phyloP scores from a whole-genome alignment of 2,329 filamentous ascomycete genomes.

The Fusarium aywerte region DNA sequence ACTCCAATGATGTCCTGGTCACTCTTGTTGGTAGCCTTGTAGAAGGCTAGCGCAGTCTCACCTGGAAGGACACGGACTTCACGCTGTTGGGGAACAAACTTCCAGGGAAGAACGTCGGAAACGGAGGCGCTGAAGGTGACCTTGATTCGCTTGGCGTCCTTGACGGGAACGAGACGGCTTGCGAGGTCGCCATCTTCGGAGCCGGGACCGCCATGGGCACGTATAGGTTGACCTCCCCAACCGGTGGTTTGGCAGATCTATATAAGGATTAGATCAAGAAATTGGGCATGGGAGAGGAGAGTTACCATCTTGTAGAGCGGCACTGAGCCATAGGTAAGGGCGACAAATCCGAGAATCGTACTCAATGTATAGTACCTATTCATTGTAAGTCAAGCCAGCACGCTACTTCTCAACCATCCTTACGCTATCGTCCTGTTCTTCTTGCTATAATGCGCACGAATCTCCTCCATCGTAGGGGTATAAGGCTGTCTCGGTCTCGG shows the following conservation, averaged over 20 bases:
- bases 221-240: constrained; percentile 93
- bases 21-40: constrained; percentile 93
- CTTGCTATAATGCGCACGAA: constrained; percentile 70
- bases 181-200: constrained; percentile 72
- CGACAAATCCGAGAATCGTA: constrained; percentile 81
- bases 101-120: constrained; percentile 96
- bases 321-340: constrained; percentile 83
- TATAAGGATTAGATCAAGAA: background rate
- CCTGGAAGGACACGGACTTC: constrained; percentile 95
- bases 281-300: constrained; percentile 1
- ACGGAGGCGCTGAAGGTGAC: constrained; percentile 97
- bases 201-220: constrained; percentile 70
- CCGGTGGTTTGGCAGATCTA: constrained; percentile 87
- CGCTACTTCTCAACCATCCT: background rate
- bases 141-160: constrained; percentile 82
- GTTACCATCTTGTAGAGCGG: constrained; percentile 87
- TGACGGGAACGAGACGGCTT: constrained; percentile 82
- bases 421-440: constrained; percentile 72
- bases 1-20: constrained; percentile 96
- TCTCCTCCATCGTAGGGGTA: constrained; percentile 66
- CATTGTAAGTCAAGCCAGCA: constrained; percentile 30
- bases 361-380: constrained; percentile 78
- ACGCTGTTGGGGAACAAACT: constrained; percentile 95
- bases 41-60: constrained; percentile 96
- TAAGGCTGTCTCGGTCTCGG: constrained; percentile 42